A percentile compares a stretch with the other conserved stretches of the same genome.
Evolutionary conservation across 1,284 basidiomycete species (phyloP).

Genomic region (Uromyces viciae-fabae): DNA sequence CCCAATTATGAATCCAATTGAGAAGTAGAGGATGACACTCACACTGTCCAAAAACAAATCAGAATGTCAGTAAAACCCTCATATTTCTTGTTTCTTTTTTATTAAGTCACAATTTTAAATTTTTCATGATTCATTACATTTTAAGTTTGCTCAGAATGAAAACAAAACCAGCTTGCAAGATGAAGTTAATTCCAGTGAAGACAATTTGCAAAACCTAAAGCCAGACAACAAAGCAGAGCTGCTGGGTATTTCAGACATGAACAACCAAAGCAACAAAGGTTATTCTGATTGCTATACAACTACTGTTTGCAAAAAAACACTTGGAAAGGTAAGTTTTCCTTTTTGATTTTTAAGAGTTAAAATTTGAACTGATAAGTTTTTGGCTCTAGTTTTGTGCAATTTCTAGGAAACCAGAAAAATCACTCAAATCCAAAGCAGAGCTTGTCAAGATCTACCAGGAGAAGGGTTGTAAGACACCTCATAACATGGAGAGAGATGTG

Average conservation of each 20-base stretch:
- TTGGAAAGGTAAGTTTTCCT: not conserved
- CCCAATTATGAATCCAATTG: not conserved
- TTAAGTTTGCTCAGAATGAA: not conserved
- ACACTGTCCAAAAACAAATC: not conserved
- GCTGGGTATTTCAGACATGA: not conserved
- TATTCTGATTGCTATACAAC: not conserved
- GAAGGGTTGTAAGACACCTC: not conserved
- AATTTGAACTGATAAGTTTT: not conserved
- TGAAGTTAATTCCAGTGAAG: not conserved
- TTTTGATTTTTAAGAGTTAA: not conserved
- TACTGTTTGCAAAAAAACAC: not conserved
- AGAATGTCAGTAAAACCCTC: not conserved
- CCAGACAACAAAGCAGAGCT: not conserved
- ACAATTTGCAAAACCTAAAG: not conserved
- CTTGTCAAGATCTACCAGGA: not conserved
- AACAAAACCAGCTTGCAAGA: not conserved
- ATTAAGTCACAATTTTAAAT: not conserved
- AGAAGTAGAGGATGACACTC: not conserved
- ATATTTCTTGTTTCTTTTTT: not conserved
- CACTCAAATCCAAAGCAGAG: not conserved
- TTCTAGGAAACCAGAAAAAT: not conserved
- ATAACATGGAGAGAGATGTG: slow-evolving; percentile 8
- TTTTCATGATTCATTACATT: not conserved
- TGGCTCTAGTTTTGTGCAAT: not conserved
- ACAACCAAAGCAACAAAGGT: not conserved